Conservation (phyloP, 1,139 yeast genomes). For the Saccharomyces uvarum region DNA sequence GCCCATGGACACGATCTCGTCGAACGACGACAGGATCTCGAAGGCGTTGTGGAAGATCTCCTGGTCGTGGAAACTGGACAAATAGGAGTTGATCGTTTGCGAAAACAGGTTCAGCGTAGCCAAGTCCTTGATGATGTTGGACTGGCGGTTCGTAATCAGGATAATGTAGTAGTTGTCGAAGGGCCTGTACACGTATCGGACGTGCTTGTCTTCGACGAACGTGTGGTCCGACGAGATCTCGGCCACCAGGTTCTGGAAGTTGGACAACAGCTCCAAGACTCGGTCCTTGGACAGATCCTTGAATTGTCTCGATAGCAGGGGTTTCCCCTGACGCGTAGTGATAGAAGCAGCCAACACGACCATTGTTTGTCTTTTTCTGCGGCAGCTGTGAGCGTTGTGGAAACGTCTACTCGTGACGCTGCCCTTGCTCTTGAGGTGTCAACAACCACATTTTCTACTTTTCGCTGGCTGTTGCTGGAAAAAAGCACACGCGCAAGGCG, state of each 20-base stretch:
- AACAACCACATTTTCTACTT: background rate
- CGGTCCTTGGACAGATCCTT: conserved; percentile 78
- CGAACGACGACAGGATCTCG: conserved; percentile 86
- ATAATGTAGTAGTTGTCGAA: conserved; percentile 90
- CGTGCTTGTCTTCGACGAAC: conserved; percentile 86
- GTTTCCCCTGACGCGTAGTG: conserved; percentile 92
- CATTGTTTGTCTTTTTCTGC: conserved; percentile 30
- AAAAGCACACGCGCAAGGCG: background rate
- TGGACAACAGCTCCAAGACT: conserved; percentile 77
- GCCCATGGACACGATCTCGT: conserved; percentile 85
- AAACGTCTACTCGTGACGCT: background rate
- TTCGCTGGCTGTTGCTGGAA: background rate
- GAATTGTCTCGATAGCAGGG: conserved; percentile 88
- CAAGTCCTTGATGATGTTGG: conserved; percentile 90
- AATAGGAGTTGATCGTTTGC: conserved; percentile 68
- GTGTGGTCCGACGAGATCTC: conserved; percentile 78
- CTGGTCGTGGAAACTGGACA: conserved; percentile 69
- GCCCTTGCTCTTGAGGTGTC: conserved; percentile 1
- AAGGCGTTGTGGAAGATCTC: conserved; percentile 81
- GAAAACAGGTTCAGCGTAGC: conserved; percentile 84
- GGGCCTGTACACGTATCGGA: conserved; percentile 92
- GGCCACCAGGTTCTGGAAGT: conserved; percentile 74
- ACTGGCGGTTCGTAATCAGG: conserved; percentile 80
- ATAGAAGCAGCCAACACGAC: conserved; percentile 90
- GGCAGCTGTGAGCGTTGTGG: background rate